Evolutionary conservation across 352 stramenopile genomes (phyloP), one percentile per base, ranked within the genome.

Genomic region (Phytophthora sansomeana): DNA sequence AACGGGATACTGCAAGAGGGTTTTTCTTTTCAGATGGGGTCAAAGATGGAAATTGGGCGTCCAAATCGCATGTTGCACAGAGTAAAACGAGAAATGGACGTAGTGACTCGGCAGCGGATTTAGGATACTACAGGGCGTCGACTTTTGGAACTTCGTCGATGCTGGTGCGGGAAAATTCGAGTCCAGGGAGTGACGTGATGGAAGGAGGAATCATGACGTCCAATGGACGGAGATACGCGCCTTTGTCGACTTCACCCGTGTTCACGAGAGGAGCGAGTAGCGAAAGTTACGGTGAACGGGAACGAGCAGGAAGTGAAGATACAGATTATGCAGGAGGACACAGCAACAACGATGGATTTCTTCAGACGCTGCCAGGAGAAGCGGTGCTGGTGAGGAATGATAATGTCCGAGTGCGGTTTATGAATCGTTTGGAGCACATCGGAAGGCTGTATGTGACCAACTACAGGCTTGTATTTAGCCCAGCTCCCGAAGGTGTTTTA

Each of bases 381-480:
- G 67, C 86, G 9, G 77, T 92, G 39, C 57, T 93, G 30, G 75
- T 87, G 19, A 77, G 78, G 17, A 87, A 77, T 16, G 80, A 91
- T 6, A 81, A 87, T 53, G 85, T 95, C 0, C 78, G 71, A 1
- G 72, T 89, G 13, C 65, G 78, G 4, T 83, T 91, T 33, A 65
- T 91, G 43, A 72, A 89, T 29, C 55, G 68, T 6, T 63, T 85
- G 0, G 67, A 84, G 14, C 79, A 90, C 61, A 26, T 70, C 0
- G 85, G 87, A 0, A 93, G 67, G 30, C 61, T 96, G 14, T 93
- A 89, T 53, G 78, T 94, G 46, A 96, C 83, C 17, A 93, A 90
- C 60, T 96, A 89, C 64, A 80, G 87, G 42, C 72, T 96, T 35
- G 75, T 96, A 7, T 94, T 96, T 58, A 91, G 75, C 29, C 83